Evolutionary conservation across 106 monocot genomes (phyloP).

Genomic region (Acanthochlamys bracteata): DNA sequence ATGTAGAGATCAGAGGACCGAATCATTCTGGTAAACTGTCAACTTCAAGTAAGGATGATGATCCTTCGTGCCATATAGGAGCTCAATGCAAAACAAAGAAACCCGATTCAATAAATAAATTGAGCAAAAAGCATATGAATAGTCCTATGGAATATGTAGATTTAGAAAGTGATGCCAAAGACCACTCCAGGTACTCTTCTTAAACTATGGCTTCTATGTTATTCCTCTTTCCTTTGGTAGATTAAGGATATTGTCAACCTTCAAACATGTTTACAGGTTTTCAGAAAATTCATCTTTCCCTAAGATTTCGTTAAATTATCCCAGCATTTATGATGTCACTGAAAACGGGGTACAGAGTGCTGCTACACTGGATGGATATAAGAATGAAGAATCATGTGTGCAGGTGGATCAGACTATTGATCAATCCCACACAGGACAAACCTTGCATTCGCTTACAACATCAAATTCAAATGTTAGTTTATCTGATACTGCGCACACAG

Average conservation of each 20-base stretch:
- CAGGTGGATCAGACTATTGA: background rate
- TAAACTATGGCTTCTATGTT: background rate
- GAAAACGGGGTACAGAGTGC: background rate
- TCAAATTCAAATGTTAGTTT: constrained; percentile 27
- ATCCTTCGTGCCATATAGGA: background rate
- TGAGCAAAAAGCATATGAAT: constrained; percentile 10
- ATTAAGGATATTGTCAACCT: background rate
- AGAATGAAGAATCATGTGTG: constrained; percentile 6
- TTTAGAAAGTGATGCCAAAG: constrained; percentile 16
- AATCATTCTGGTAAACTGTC: constrained; percentile 5
- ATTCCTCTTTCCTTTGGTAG: constrained; percentile 1
- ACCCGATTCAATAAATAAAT: constrained; percentile 1
- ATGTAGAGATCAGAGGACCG: background rate
- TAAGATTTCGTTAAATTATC: constrained; percentile 11
- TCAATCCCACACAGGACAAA: constrained; percentile 3
- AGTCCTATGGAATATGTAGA: background rate
- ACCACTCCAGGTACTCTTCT: constrained; percentile 20
- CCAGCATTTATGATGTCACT: constrained; percentile 1
- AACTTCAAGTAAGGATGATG: background rate
- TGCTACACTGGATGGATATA: background rate
- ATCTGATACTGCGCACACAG: constrained; percentile 12
- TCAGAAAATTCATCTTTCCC: constrained; percentile 10
- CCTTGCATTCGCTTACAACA: constrained; percentile 15
- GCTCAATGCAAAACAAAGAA: background rate
- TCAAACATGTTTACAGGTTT: constrained; percentile 31